These are phyloP conservation scores for Chlorella sorokiniana DNA, from an alignment of 139 green algal species.

Conservation along the genomic window DNA sequence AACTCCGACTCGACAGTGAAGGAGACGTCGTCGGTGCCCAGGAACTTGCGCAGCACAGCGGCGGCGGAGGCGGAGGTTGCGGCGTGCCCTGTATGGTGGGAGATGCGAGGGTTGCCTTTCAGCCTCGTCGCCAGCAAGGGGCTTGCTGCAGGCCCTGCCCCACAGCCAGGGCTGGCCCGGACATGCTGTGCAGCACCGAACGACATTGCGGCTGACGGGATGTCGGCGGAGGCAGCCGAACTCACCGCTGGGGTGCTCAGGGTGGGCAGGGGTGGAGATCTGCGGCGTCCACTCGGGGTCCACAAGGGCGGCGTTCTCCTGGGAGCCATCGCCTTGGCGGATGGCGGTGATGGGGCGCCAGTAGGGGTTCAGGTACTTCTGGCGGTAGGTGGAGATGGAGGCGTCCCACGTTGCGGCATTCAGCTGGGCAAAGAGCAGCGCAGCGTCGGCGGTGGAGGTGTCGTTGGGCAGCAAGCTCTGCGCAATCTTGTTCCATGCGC, in stretches of 20 bases:
- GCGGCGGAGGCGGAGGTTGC: not conserved
- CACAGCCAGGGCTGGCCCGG: not conserved
- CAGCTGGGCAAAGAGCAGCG: slow-evolving; percentile 12
- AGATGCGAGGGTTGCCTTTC: no score
- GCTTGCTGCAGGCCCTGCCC: not conserved
- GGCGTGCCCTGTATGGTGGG: slow-evolving; percentile 22
- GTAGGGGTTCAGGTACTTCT: slow-evolving; percentile 39
- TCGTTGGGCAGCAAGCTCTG: slow-evolving; percentile 13
- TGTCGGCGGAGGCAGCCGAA: no score
- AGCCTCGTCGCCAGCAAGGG: not conserved
- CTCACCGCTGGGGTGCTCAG: slow-evolving; percentile 42
- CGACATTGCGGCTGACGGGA: not conserved
- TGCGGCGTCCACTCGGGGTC: slow-evolving; percentile 37
- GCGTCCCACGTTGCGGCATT: slow-evolving; percentile 2
- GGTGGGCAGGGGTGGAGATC: slow-evolving; percentile 45
- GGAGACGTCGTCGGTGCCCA: not conserved
- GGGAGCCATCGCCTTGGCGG: slow-evolving; percentile 22
- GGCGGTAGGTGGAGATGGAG: not conserved
- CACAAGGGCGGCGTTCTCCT: not conserved
- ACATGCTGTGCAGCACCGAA: not conserved
- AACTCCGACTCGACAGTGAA: slow-evolving; percentile 26
- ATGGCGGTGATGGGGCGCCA: slow-evolving; percentile 52
- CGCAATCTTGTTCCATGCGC: slow-evolving; percentile 23
- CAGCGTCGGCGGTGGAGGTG: not conserved
- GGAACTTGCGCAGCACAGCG: slow-evolving; percentile 10